These are phyloP conservation scores for Candida oleophila DNA, from an alignment of 805 yeast genomes.

Conservation along the genomic window DNA sequence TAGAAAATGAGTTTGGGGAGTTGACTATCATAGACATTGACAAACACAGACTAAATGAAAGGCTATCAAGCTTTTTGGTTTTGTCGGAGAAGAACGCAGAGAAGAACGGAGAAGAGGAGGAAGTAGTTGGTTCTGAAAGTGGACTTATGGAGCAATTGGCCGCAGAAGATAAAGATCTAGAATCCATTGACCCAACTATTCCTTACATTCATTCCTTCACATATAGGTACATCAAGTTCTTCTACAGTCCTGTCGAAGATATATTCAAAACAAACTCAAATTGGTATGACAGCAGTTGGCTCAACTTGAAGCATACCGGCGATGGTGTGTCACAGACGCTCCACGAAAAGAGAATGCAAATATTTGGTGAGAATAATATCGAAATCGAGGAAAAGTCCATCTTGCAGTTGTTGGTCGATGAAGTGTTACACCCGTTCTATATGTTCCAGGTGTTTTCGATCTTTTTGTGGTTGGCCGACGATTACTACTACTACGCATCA, in stretches of 20 bases:
- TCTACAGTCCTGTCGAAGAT: slow-evolving; percentile 86
- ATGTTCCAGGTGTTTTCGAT: slow-evolving; percentile 93
- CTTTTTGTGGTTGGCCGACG: slow-evolving; percentile 86
- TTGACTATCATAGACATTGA: slow-evolving; percentile 57
- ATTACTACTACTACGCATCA: slow-evolving; percentile 88
- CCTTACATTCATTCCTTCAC: slow-evolving; percentile 70
- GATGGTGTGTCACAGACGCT: slow-evolving; percentile 71
- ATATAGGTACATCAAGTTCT: slow-evolving; percentile 79
- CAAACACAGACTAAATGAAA: slow-evolving; percentile 64
- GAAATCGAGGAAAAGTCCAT: slow-evolving; percentile 74
- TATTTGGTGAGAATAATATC: slow-evolving; percentile 77
- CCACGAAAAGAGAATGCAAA: slow-evolving; percentile 64
- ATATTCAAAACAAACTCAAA: slow-evolving; percentile 77
- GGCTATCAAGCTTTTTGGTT: slow-evolving; percentile 64
- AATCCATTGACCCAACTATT: slow-evolving; percentile 59
- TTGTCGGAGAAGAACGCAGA: slow-evolving; percentile 25
- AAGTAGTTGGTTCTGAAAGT: too few species aligned
- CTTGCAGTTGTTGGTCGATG: slow-evolving; percentile 69
- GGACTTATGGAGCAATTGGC: too few species aligned
- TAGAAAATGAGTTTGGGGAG: slow-evolving; percentile 93
- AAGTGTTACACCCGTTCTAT: slow-evolving; percentile 92
- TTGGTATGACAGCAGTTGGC: slow-evolving; percentile 87
- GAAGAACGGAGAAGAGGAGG: slow-evolving; percentile 25
- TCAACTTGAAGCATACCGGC: slow-evolving; percentile 49
- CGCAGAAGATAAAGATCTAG: background rate